Base-by-base conservation (phyloP, 2,329 filamentous ascomycete species). In the Cladophialophora chaetospira region DNA sequence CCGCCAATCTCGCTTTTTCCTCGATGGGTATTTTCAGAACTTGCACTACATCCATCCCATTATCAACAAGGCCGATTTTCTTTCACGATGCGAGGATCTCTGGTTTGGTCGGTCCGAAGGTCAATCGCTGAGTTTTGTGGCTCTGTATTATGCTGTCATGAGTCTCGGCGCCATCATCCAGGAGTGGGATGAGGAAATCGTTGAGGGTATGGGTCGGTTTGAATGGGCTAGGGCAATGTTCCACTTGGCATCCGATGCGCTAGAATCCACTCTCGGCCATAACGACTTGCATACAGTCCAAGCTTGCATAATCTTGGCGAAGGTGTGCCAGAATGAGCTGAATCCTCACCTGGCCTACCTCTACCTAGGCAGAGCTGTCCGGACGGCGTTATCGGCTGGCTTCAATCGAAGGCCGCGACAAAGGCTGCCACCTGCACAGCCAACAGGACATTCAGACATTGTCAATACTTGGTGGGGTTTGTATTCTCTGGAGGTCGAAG, bases 321-420 rank as follows among this genome's bases (percentile, higher is more conserved):
- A 79, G 62, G 71, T 79, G 2, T 79, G 77, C 57, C 77, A 79
- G 54, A 78, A 79, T 47, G 76, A 79, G 57, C 66, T 80, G 3
- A 77, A 78, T 43, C 75, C 75, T 2, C 75, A 79, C 52, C 67
- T 68, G 61, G 73, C 77, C 2, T 79, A 79, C 51, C 78, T 78
- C 69, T 79, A 78, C 51, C 70, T 78, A 6, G 77, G 77, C 0
- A 69, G 76, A 15, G 77, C 77, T 2, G 72, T 78, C 8, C 71
- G 77, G 26, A 79, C 75, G 5, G 76, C 76, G n/a, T 62, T 79
- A 5, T 74, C 77, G 2, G 77, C 76, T 52, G 77, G 77, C 4
- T 75, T 78, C 51, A 79, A 79, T 49, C 71, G 77, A 9, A 21
- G 19, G 9, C 19, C 53, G 5, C 29, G 33, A 11, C 23, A 9